Base-by-base conservation (phyloP, 148 eudicot genomes). In the Rhododendron henanense region DNA sequence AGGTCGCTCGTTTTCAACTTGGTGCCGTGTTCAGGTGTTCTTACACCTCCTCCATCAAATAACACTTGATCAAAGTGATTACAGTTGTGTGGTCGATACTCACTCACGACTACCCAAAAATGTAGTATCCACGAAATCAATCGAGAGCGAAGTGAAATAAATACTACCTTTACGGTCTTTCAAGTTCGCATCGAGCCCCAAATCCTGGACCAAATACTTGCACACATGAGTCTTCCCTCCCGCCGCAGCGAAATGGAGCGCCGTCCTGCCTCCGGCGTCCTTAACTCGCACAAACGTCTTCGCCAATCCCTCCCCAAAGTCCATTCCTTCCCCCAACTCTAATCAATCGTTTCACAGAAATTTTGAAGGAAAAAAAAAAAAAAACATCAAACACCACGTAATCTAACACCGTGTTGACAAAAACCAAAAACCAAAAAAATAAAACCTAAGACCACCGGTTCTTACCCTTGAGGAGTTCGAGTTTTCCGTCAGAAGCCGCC, bases 181-280 rank as follows among this genome's bases (percentile, higher is more conserved):
- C 63, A 85, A 5, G 50, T 85, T 79, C 5, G 79, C 14, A 59
- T 85, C 83, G 15, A 88, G n/a, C 51, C 80, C 59, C 71, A 88
- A 25, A 5, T 85, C 86, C 63, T 37, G 63, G 7, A 88, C 69
- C 80, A 88, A 80, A 79, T 83, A 79, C 67, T 73, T 86, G 85
- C 88, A 88, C 2, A 88, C 11, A 1, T 83, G 73, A 69, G 81
- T 85, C 45, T 71, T 83, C 45, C 88, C 90, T 10, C 45, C 81
- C 1, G 1, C 33, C 15, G 88, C 90, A 4, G 88, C 86, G 55
- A 37, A 51, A 83, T 88, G 90, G 82, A 88, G 88, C 4, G 84
- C 88, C 0, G 85, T 5, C 48, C 31, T 16, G 6, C 85, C 87
- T n/a, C 2, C n/a, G 10, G 25, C 7, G 13, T 73, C 87, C 74